Evolutionary conservation across 139 green algal species (phyloP).

Genomic region (Desmodesmus armatus): DNA sequence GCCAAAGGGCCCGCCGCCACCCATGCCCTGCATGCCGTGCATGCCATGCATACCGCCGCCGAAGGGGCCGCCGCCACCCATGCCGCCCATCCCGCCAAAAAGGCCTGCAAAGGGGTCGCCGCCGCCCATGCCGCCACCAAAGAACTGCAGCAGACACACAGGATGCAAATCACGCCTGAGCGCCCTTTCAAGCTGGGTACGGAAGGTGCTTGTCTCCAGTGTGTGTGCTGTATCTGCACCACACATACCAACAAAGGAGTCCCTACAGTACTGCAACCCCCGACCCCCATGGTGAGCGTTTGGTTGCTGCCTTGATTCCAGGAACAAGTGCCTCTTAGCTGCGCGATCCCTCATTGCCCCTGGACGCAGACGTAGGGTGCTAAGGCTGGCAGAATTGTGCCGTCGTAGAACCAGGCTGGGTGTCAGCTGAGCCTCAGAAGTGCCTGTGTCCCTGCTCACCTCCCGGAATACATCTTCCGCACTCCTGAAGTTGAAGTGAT

Average conservation of each 20-base stretch:
- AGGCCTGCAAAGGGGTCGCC: conserved; percentile 45
- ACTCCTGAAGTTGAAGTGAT: conserved; percentile 62
- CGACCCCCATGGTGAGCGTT: too few relatives aligned
- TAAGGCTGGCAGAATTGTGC: too few relatives aligned
- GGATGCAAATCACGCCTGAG: neutral
- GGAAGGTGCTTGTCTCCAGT: neutral
- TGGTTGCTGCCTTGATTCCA: too few relatives aligned
- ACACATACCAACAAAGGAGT: too few relatives aligned
- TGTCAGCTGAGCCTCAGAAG: too few relatives aligned
- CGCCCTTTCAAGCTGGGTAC: neutral
- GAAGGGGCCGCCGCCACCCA: conserved; percentile 50
- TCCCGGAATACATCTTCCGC: conserved; percentile 87
- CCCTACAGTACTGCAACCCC: too few relatives aligned
- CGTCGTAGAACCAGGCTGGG: too few relatives aligned
- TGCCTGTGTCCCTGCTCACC: too few relatives aligned
- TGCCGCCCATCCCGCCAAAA: conserved; percentile 39
- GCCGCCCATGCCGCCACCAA: conserved; percentile 63
- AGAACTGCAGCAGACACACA: conserved; percentile 67
- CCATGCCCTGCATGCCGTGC: conserved; percentile 44
- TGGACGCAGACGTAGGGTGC: too few relatives aligned
- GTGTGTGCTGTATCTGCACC: too few relatives aligned
- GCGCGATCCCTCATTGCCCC: too few relatives aligned
- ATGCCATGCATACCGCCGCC: conserved; percentile 51
- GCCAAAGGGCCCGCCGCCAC: conserved; percentile 38
- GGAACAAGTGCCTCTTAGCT: too few relatives aligned